Evolutionary conservation across 768 basidiomycete genomes (phyloP), one percentile per base, ranked within the genome.

Genomic region (Russula sp.): DNA sequence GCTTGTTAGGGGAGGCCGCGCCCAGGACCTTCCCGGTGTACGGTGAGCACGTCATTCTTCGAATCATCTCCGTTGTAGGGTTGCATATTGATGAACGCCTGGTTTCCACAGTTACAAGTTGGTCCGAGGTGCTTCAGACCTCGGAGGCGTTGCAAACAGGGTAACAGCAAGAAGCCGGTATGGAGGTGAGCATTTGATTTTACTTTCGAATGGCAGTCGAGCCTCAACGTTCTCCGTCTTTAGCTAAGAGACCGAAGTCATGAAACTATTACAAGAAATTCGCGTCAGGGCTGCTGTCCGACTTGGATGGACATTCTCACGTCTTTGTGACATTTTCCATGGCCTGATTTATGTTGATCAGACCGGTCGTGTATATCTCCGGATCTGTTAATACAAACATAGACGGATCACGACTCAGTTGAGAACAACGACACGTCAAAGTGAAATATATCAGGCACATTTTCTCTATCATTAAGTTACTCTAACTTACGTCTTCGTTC

Each of bases 21-120:
- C 94, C 1, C 95, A 98, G 79, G 97, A 99, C 87, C 81, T 98
- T 74, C 96, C 96, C 42, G 95, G 97, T 83, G 92, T 98, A 32
- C 86, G 91, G 97, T 97, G 69, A 57, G 84, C 75, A 75, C 26
- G 46, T 16, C 20, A 46, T 18, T 57, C 18, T 9, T 48, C 56
- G 30, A 30, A 28, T 49, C 42, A 63, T 36, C 18, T 24, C 32
- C 32, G 20, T 24, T 18, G 30, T 42, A 42, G 36, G n/a, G 5
- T 40, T 9, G 38, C 38, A 40, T 9, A 26, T 50, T 59, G 14
- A 54, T 22, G 40, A 34, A 22, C 28, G 1, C 28, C 59, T 30
- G 65, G 49, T 40, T 46, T 30, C 42, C 7, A 13, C 70, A 98
- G 96, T 73, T 98, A 98, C 79, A 98, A 98, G 75, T 76, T 98